Evolutionary conservation across 2,329 filamentous ascomycete species (phyloP).

Genomic region (Clathrospora elynae): DNA sequence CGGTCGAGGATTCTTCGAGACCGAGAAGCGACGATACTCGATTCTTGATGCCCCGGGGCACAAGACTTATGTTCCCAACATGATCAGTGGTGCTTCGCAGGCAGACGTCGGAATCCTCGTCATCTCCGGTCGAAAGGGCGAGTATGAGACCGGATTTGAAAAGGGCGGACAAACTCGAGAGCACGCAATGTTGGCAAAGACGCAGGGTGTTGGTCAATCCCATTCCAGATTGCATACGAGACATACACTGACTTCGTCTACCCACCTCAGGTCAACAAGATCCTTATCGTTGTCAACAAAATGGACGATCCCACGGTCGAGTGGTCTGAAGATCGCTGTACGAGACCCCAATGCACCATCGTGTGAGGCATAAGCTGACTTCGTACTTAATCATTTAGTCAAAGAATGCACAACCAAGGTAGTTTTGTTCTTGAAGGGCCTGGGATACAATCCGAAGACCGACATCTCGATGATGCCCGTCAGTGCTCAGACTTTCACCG

Average conservation of each 20-base stretch:
- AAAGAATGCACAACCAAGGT: slow-evolving; percentile 93
- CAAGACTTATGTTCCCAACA: slow-evolving; percentile 97
- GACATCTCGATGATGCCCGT: slow-evolving; percentile 97
- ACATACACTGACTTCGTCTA: too few species aligned
- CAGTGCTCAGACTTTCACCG: slow-evolving; percentile 81
- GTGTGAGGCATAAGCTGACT: too few species aligned
- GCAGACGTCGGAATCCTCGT: slow-evolving; percentile 80
- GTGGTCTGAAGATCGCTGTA: slow-evolving; percentile 92
- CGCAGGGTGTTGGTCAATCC: too few species aligned
- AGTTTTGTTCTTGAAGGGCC: slow-evolving; percentile 81
- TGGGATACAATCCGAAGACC: slow-evolving; percentile 92
- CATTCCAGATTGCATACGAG: too few species aligned
- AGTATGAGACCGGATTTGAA: slow-evolving; percentile 98
- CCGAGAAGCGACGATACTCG: slow-evolving; percentile 92
- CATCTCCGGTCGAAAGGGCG: slow-evolving; percentile 94
- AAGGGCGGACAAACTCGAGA: slow-evolving; percentile 95
- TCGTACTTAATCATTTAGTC: too few species aligned
- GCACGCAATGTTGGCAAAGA: slow-evolving; percentile 97
- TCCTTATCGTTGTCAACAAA: slow-evolving; percentile 89
- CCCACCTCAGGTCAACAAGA: too few species aligned
- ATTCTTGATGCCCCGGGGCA: slow-evolving; percentile 96
- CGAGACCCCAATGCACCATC: too few species aligned
- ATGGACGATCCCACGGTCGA: slow-evolving; percentile 98
- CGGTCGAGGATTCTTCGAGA: slow-evolving; percentile 89
- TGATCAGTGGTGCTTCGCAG: slow-evolving; percentile 86